A percentile compares a stretch with the other conserved stretches of the same genome.
Evolutionary conservation across 257 asterid species (phyloP).

Genomic region (Penstemon eatonii): DNA sequence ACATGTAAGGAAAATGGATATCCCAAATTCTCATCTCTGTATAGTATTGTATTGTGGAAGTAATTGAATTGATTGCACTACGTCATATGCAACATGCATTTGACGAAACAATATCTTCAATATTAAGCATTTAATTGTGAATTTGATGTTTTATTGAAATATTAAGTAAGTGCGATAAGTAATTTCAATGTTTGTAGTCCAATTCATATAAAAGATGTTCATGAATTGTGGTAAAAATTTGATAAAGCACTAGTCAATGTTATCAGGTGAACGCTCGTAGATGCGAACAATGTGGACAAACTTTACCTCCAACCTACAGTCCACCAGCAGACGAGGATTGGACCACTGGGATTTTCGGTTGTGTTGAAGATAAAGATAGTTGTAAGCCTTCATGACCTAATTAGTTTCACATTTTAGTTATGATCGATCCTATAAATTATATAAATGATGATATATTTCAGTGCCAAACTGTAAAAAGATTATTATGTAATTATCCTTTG

Average conservation of each 20-base stretch:
- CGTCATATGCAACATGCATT: neutral
- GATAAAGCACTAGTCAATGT: neutral
- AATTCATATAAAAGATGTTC: too few relatives aligned
- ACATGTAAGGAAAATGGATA: too few relatives aligned
- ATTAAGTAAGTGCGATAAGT: neutral
- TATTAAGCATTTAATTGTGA: neutral
- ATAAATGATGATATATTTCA: too few relatives aligned
- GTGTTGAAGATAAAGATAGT: constrained; percentile 63
- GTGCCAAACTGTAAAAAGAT: too few relatives aligned
- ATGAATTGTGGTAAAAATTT: neutral
- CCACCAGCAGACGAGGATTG: constrained; percentile 82
- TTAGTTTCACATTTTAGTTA: neutral
- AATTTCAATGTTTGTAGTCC: neutral
- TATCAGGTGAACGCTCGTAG: constrained; percentile 56
- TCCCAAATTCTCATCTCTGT: neutral
- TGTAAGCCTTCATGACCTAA: constrained; percentile 40
- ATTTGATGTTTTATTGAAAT: neutral
- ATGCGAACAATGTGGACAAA: constrained; percentile 78
- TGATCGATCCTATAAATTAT: too few relatives aligned
- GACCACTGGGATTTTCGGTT: constrained; percentile 73
- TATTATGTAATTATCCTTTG: too few relatives aligned
- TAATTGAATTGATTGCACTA: too few relatives aligned
- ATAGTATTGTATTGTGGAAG: neutral
- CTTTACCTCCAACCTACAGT: constrained; percentile 57
- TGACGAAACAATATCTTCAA: neutral